Conservation (phyloP, 164 flowering plant genomes). For the Santalum album region DNA sequence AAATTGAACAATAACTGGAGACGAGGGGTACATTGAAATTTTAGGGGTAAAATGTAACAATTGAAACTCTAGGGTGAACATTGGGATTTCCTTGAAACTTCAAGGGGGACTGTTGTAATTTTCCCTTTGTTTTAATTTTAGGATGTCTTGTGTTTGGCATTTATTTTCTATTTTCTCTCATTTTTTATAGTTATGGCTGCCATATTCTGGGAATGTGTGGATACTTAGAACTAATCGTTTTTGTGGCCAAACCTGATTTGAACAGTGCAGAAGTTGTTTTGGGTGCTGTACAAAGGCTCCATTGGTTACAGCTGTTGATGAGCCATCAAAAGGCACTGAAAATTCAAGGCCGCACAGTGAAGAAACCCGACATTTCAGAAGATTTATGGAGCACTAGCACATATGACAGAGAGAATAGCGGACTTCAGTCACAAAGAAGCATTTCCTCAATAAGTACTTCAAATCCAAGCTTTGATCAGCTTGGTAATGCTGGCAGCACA, state of each 20-base stretch:
- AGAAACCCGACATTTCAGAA: constrained; percentile 22
- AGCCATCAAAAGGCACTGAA: constrained; percentile 35
- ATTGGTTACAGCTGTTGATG: constrained; percentile 25
- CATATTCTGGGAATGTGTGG: not conserved
- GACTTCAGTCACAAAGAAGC: constrained; percentile 32
- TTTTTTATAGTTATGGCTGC: not conserved
- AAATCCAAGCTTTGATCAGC: constrained; percentile 23
- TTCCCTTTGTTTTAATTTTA: no score
- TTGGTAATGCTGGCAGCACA: constrained; percentile 13
- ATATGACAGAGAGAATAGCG: constrained; percentile 31
- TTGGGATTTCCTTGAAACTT: no score
- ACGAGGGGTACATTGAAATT: no score
- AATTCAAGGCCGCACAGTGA: constrained; percentile 23
- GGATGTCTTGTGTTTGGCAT: no score
- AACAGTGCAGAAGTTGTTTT: constrained; percentile 58
- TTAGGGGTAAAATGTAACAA: no score
- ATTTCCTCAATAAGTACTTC: constrained; percentile 25
- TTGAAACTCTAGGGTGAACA: no score
- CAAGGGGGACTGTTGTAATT: no score
- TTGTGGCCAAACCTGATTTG: constrained; percentile 21
- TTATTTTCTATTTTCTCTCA: no score
- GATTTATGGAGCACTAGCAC: constrained; percentile 46
- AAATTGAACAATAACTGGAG: no score
- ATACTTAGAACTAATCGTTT: constrained; percentile 11
- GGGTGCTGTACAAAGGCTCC: constrained; percentile 29